Evolutionary conservation across 2,329 filamentous ascomycete genomes (phyloP).

Genomic region (Pseudocercospora musae): DNA sequence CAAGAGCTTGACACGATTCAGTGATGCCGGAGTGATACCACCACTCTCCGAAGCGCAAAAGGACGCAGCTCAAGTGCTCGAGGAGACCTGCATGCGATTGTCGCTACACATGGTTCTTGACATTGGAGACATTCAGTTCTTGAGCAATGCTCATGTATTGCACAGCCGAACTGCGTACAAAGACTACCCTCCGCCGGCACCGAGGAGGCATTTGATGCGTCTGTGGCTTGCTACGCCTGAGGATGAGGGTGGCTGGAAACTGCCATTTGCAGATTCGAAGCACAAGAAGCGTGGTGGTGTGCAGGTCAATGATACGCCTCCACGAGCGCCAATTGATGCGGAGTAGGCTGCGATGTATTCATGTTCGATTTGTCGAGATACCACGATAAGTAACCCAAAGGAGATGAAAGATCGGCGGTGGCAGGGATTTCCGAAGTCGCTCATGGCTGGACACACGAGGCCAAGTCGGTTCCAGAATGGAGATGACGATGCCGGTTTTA

Average conservation of each 20-base stretch:
- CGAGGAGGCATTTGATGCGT: constrained; percentile 74
- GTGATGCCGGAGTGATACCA: constrained; percentile 68
- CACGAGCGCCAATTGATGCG: constrained; percentile 71
- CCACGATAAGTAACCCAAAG: not conserved
- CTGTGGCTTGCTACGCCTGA: constrained; percentile 83
- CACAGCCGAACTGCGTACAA: constrained; percentile 80
- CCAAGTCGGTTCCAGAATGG: too few species aligned
- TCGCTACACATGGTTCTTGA: constrained; percentile 82
- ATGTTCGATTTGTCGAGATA: not conserved
- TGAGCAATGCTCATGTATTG: constrained; percentile 75
- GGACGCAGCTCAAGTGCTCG: constrained; percentile 66
- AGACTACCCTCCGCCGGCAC: constrained; percentile 64
- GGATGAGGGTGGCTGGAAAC: constrained; percentile 76
- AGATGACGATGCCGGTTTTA: too few species aligned
- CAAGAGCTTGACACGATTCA: constrained; percentile 68
- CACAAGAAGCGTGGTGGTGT: constrained; percentile 88
- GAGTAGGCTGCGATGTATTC: constrained; percentile 51
- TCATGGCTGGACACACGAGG: too few species aligned
- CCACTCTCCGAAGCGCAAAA: constrained; percentile 66
- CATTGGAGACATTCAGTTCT: constrained; percentile 83
- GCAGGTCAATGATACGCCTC: constrained; percentile 77
- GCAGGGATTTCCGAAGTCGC: too few species aligned
- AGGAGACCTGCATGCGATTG: constrained; percentile 70
- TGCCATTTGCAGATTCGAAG: constrained; percentile 76
- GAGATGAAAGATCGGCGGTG: not conserved